A percentile compares a stretch with the other conserved stretches of the same genome.
These are phyloP conservation scores for Nyssa sinensis DNA, from an alignment of 148 eudicot genomes.

Conservation along the genomic window DNA sequence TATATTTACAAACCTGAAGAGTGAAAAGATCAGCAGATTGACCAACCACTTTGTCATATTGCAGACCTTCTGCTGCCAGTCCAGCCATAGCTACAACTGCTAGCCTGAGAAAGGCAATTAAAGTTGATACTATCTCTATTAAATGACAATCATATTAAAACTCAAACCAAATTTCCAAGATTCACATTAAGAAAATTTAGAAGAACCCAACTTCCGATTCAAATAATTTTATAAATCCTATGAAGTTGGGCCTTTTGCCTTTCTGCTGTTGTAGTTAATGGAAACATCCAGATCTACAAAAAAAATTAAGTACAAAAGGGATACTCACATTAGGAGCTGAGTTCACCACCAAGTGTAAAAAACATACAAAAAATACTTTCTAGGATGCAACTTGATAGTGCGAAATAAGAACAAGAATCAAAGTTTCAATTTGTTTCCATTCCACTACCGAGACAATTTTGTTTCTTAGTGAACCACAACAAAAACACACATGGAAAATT, in stretches of 20 bases:
- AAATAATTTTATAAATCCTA: not conserved
- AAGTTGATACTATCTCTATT: not conserved
- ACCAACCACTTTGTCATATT: conserved; percentile 88
- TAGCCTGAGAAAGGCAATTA: conserved; percentile 43
- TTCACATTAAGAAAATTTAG: not conserved
- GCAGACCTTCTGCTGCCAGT: conserved; percentile 92
- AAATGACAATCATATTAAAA: not conserved
- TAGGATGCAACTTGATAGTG: too few species aligned
- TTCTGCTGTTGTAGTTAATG: not conserved
- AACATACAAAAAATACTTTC: too few species aligned
- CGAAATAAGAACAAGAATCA: too few species aligned
- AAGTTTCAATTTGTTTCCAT: too few species aligned
- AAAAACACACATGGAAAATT: too few species aligned
- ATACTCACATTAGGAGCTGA: not conserved
- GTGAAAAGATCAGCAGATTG: conserved; percentile 97
- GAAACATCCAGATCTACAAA: not conserved
- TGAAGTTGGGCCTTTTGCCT: not conserved
- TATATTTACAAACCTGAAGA: conserved; percentile 62
- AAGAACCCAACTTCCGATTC: not conserved
- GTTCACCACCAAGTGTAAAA: not conserved
- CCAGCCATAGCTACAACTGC: conserved; percentile 98
- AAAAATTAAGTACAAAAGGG: too few species aligned
- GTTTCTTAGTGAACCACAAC: too few species aligned
- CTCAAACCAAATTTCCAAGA: not conserved
- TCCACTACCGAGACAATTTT: too few species aligned